These are phyloP conservation scores for Penicillium occitanis DNA, from an alignment of 2,329 filamentous ascomycete species.

Conservation along the genomic window DNA sequence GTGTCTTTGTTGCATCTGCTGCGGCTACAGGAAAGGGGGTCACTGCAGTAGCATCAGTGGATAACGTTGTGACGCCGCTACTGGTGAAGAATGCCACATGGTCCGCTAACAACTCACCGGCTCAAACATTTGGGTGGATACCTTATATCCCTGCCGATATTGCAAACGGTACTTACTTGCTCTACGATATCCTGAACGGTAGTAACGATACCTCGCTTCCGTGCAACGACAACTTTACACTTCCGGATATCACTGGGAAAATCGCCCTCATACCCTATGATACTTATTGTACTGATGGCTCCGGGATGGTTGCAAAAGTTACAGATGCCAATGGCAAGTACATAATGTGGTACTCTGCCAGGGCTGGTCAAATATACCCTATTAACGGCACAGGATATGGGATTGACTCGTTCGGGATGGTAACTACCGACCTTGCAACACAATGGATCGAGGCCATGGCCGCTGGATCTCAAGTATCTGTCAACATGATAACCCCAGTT, in stretches of 20 bases:
- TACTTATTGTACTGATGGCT: conserved; percentile 53
- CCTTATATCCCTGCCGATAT: conserved; percentile 36
- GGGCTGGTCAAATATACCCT: conserved; percentile 17
- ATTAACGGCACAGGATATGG: conserved; percentile 8
- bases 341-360: conserved; percentile 61
- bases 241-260: conserved; percentile 57
- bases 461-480: conserved; percentile 20
- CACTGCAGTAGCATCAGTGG: conserved; percentile 49
- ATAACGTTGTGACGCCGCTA: conserved; percentile 36
- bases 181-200: conserved; percentile 45
- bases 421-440: conserved; percentile 21
- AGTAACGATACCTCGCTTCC: conserved; percentile 51
- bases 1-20: conserved; percentile 49
- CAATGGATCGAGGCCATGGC: conserved; percentile 23
- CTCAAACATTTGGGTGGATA: conserved; percentile 35
- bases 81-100: conserved; percentile 30
- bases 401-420: conserved; percentile 23
- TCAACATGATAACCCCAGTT: conserved; percentile 23
- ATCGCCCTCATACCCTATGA: conserved; percentile 63
- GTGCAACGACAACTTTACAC: conserved; percentile 53
- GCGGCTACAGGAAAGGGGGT: conserved; percentile 47
- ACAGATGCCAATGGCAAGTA: conserved; percentile 59
- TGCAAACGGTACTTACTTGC: conserved; percentile 42
- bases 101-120: conserved; percentile 28
- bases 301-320: conserved; percentile 55